Evolutionary conservation across 208 protist genomes (phyloP).

Genomic region (Acanthamoeba lenticulata): DNA sequence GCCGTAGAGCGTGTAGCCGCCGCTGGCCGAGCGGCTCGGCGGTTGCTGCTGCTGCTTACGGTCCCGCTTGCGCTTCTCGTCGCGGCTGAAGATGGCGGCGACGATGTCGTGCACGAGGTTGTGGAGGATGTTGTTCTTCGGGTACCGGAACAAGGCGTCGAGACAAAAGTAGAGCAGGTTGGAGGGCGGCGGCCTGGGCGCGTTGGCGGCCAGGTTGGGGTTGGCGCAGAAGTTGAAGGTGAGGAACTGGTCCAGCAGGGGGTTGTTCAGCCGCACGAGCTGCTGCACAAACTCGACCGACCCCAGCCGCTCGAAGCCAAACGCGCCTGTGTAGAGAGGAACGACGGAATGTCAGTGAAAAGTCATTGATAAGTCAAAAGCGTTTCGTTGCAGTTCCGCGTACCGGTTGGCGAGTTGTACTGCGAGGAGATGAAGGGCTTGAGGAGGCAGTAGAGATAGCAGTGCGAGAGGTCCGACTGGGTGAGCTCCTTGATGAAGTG

Average conservation of each 20-base stretch:
- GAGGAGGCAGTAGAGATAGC: slow-evolving; percentile 34
- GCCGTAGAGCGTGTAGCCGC: not conserved
- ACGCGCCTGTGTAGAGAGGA: not conserved
- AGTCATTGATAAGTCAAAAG: not conserved
- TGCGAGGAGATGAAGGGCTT: slow-evolving; percentile 42
- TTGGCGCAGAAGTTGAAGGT: slow-evolving; percentile 35
- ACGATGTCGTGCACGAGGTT: slow-evolving; percentile 53
- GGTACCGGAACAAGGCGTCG: slow-evolving; percentile 51
- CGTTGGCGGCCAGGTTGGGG: not conserved
- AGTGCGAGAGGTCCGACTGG: slow-evolving; percentile 52
- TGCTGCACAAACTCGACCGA: slow-evolving; percentile 41
- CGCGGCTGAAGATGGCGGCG: not conserved
- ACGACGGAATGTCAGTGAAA: not conserved
- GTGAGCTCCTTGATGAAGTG: slow-evolving; percentile 63
- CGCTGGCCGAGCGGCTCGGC: not conserved
- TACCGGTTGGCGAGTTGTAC: not conserved
- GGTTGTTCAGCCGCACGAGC: slow-evolving; percentile 57
- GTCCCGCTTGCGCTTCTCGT: slow-evolving; percentile 35
- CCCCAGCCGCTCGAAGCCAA: slow-evolving; percentile 26
- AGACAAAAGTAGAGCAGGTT: slow-evolving; percentile 62
- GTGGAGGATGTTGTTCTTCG: slow-evolving; percentile 65
- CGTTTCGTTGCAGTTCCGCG: not conserved
- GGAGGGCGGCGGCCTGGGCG: not conserved
- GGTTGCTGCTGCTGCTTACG: not conserved
- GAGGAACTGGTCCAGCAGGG: slow-evolving; percentile 50